Conservation (phyloP, 495 filamentous ascomycete species). For the Xylaria venustula region DNA sequence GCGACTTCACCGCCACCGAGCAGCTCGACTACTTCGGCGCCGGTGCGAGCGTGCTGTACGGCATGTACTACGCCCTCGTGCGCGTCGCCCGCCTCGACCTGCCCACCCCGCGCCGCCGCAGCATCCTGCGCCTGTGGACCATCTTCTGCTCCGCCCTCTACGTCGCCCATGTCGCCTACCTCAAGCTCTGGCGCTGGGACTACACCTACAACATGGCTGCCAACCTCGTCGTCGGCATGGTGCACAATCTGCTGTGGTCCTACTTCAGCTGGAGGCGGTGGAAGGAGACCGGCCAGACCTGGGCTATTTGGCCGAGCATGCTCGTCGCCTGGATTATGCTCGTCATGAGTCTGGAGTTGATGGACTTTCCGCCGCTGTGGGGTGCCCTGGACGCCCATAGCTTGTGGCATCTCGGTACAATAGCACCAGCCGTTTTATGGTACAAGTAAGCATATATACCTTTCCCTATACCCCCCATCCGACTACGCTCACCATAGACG, state of each 20-base stretch:
- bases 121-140: slow-evolving; percentile 71
- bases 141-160: slow-evolving; percentile 68
- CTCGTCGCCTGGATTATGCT: slow-evolving; percentile 89
- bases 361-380: slow-evolving; percentile 87
- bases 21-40: slow-evolving; percentile 95
- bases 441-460: slow-evolving; percentile 78
- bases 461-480: background rate
- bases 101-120: slow-evolving; percentile 53
- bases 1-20: slow-evolving; percentile 85
- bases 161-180: slow-evolving; percentile 74
- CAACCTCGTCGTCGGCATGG: slow-evolving; percentile 77
- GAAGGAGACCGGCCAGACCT: slow-evolving; percentile 61
- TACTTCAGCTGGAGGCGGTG: slow-evolving; percentile 78
- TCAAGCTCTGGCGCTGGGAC: slow-evolving; percentile 84
- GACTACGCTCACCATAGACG: background rate
- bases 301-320: slow-evolving; percentile 89
- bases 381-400: slow-evolving; percentile 90
- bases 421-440: slow-evolving; percentile 85
- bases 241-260: slow-evolving; percentile 84
- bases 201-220: slow-evolving; percentile 98
- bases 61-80: slow-evolving; percentile 79
- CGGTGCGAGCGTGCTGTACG: slow-evolving; percentile 87
- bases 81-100: slow-evolving; percentile 79
- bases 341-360: slow-evolving; percentile 91
- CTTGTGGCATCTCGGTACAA: slow-evolving; percentile 92